These are phyloP conservation scores for Geotrichum phurueaensis DNA, from an alignment of 1,139 yeast genomes.

Conservation along the genomic window DNA sequence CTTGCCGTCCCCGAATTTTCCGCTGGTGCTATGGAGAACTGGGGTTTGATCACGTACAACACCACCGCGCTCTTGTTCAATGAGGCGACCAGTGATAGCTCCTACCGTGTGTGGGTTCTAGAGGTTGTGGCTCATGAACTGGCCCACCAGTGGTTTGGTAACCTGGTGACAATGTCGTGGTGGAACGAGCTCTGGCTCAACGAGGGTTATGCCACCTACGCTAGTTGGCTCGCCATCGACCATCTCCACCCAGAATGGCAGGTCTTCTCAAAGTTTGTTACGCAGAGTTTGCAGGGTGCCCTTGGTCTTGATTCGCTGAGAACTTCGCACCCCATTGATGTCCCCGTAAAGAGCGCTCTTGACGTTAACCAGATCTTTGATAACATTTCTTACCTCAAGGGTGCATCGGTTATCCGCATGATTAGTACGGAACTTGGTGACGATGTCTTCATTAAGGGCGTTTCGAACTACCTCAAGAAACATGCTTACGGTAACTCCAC, in stretches of 20 bases:
- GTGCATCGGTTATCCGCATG: conserved; percentile 71
- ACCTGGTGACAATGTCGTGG: conserved; percentile 79
- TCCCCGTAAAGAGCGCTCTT: conserved; percentile 64
- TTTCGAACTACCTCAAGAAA: conserved; percentile 54
- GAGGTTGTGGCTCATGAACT: conserved; percentile 75
- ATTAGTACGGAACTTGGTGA: conserved; percentile 62
- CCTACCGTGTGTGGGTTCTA: conserved; percentile 62
- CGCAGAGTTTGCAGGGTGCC: conserved; percentile 59
- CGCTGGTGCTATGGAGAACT: conserved; percentile 80
- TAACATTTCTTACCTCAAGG: conserved; percentile 69
- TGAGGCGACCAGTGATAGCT: conserved; percentile 48
- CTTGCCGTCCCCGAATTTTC: conserved; percentile 71
- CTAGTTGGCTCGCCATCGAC: conserved; percentile 64
- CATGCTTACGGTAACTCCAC: conserved; percentile 56
- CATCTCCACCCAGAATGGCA: conserved; percentile 68
- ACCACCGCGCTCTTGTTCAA: conserved; percentile 62
- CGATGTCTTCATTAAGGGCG: conserved; percentile 62
- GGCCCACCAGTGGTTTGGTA: conserved; percentile 84
- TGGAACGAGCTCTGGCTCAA: conserved; percentile 83
- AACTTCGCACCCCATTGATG: conserved; percentile 74
- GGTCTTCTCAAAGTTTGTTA: conserved; percentile 55
- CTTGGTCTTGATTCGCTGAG: conserved; percentile 61
- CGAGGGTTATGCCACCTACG: conserved; percentile 83
- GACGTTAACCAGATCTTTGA: conserved; percentile 77
- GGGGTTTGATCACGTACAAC: conserved; percentile 71